These are phyloP conservation scores for Grigorovia yakushimaensis DNA, from an alignment of 805 yeast species.

Conservation along the genomic window DNA sequence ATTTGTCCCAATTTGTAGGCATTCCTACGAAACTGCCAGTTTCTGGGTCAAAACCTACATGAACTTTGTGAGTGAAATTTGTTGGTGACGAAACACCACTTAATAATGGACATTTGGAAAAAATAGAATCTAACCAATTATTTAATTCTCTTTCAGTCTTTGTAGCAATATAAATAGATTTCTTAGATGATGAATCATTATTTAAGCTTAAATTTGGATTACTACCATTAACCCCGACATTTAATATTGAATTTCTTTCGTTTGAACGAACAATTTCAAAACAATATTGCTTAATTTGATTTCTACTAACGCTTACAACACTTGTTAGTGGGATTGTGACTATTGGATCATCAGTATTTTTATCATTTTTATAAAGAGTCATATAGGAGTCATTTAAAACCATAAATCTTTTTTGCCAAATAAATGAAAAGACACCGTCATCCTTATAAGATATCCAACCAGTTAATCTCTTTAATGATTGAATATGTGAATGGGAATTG, in stretches of 20 bases:
- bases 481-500: slow-evolving; percentile 8
- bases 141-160: slow-evolving; percentile 72
- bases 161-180: slow-evolving; percentile 63
- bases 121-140: slow-evolving; percentile 86
- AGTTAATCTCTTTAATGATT: slow-evolving; percentile 16
- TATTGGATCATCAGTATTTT: slow-evolving; percentile 35
- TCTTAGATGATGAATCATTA: slow-evolving; percentile 29
- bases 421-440: slow-evolving; percentile 78
- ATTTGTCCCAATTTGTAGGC: slow-evolving; percentile 87
- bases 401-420: slow-evolving; percentile 87
- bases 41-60: slow-evolving; percentile 78
- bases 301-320: slow-evolving; percentile 54
- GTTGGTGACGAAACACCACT: slow-evolving; percentile 80
- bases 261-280: slow-evolving; percentile 61
- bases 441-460: slow-evolving; percentile 94
- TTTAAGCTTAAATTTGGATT: slow-evolving; percentile 7
- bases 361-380: slow-evolving; percentile 64
- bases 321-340: slow-evolving; percentile 47
- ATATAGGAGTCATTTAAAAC: slow-evolving; percentile 67
- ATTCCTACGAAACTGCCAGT: slow-evolving; percentile 84
- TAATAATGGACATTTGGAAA: slow-evolving; percentile 58
- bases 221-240: neutral
- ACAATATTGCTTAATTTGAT: slow-evolving; percentile 66
- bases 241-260: slow-evolving; percentile 19
- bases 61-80: slow-evolving; percentile 89